Evolutionary conservation across 768 basidiomycete genomes (phyloP).

Genomic region (Phaffia tasmanica): DNA sequence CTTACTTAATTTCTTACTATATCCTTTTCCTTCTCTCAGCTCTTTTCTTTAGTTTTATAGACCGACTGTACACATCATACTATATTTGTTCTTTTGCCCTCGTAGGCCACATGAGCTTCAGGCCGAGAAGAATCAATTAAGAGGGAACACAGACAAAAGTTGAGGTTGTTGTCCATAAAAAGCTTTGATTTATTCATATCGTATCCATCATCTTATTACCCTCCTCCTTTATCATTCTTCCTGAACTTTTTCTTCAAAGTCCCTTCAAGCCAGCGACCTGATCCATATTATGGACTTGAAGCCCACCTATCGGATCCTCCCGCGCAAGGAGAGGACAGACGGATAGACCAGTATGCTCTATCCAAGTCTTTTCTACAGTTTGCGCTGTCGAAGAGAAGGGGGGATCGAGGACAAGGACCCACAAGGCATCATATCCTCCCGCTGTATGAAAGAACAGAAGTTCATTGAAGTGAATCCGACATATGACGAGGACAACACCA

Average conservation of each 20-base stretch:
- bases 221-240: no score
- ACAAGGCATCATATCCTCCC: constrained; percentile 94
- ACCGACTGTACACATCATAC: no score
- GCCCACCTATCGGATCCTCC: constrained; percentile 22
- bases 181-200: no score
- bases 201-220: no score
- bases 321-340: constrained; percentile 38
- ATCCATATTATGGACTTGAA: background rate
- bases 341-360: constrained; percentile 38
- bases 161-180: no score
- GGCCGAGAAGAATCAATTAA: no score
- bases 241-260: background rate
- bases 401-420: constrained; percentile 62
- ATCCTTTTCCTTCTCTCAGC: no score
- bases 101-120: no score
- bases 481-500: background rate
- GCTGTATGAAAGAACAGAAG: constrained; percentile 44
- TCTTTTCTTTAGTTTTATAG: no score
- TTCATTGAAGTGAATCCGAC: background rate
- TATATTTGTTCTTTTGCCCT: no score
- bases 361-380: constrained; percentile 36
- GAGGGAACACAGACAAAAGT: no score
- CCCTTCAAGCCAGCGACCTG: constrained; percentile 7
- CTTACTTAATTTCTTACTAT: no score
- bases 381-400: constrained; percentile 44